Evolutionary conservation across 1,284 basidiomycete genomes (phyloP), one percentile per base, ranked within the genome.

Genomic region (Tranzscheliella williamsii): DNA sequence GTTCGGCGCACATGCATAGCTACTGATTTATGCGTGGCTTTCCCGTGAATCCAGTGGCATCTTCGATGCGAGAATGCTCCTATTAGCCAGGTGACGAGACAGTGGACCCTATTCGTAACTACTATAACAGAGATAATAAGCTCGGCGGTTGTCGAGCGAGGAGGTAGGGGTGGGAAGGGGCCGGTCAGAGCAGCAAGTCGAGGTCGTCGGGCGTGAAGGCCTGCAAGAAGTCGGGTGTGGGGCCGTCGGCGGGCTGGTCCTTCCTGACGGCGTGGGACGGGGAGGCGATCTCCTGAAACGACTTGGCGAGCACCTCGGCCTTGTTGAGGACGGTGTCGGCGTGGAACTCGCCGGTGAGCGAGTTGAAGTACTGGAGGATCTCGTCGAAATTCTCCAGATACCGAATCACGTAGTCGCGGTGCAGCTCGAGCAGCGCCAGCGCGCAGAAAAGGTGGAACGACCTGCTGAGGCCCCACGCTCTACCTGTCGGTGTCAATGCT

Each of bases 401-500:
- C 12, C 93, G 85, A 34, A 97, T 80, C 43, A 98, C 88, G 74
- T 95, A 88, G 70, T 95, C 91, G 27, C 93, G 83, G 79, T 98
- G 92, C 4, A 88, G 89, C 78, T 97, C 91, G 11, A 99, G 82
- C 24, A 99, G 85, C 0, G 92, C 92, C 18, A 99, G 83, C 0
- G 93, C 93, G 17, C 97, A 83, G 71, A 98, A 98, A 3, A 98
- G 84, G n/a, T 92, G 85, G 72, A 97, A 96, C 24, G 87, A 81
- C 24, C 84, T 17, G 24, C 35, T 35, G 30, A 38, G 46, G 22
- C 38, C 35, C 45, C 41, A 48, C 27, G 27, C 27, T n/a, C n/a
- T 29, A 29, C n/a, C 11, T n/a, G 27, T 33, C 11, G 13, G 17
- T 9, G 11, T 36, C 11, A 36, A 18, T 21, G 11, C 22, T 36